Base-by-base conservation (phyloP, 2,329 filamentous ascomycete genomes). In the Colletotrichum sp. region DNA sequence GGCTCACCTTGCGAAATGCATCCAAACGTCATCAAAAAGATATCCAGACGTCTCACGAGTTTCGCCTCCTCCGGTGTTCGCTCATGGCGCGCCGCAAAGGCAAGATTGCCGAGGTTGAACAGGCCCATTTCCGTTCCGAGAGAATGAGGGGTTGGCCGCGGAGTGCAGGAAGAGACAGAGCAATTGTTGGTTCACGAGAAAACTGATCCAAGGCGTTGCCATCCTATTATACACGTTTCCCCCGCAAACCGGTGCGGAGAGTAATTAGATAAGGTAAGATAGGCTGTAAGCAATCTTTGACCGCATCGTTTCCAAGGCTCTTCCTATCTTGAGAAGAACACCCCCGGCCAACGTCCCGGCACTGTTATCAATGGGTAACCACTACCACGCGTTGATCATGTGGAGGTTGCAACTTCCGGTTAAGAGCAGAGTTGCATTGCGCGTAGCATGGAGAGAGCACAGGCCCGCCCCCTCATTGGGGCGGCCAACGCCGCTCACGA, bases 21-120 rank as follows among this genome's bases (percentile, higher is more conserved):
- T 6, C 77, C 77, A 28, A 78, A 78, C 2, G 77, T 78, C 67
- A 78, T 74, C 27, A 78, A 48, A 18, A 78, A 78, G 5, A 78
- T 61, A 27, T 78, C 77, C 58, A 78, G 25, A 27, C 71, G 60
- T 22, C 69, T 71, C 28, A 75, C 69, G 28, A 75, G 73, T 27
- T 64, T 66, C 12, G 55, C 61, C 25, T 75, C 73, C 69, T 75
- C 73, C 32, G 73, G 62, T 28, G 73, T 75, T 27, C 73, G 73
- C 69, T 75, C 69, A 43, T 75, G 73, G 39, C 73, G 73, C 16
- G 69, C 69, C 69, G 73, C 56, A n/a, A 75, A 75, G 39, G 73
- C 69, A n/a, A 75, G 69, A 22, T 39, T 75, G n/a, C 73, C 69
- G 25, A 75, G 48, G 16, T 55, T 72, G 68, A 75, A 67, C 25